Evolutionary conservation across 805 yeast species (phyloP), one percentile per base, ranked within the genome.

Genomic region (Saccharomycopsis sp.): DNA sequence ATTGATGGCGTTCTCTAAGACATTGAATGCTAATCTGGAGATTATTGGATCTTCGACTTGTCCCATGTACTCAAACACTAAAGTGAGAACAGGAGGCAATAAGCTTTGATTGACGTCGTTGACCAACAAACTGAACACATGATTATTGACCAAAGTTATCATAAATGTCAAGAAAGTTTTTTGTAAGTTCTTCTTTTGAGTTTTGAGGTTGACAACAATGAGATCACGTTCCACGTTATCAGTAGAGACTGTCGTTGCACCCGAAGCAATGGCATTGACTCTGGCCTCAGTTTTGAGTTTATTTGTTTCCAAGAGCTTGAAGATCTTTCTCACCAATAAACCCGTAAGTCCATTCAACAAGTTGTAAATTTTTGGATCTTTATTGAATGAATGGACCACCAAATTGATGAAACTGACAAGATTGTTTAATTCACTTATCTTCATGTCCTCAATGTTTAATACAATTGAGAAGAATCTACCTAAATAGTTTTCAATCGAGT

Each of bases 371-470:
- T 77, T 79, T 50, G 81, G 83, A 64, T 88, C 85, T 52, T 76
- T 76, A 66, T 83, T 81, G 72, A 86, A 90, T 63, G 78, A 81
- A 69, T 93, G 97, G 56, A 87, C 81, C 62, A 94, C 81, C 72
- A 94, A 98, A 3, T 96, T 92, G 62, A 94, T 73, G 69, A 94
- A 93, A 47, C 93, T 81, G 57, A 91, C 73, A 68, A 94, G 90
- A 67, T 91, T 97, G 44, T 80, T 78, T 68, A 93, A 74, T 69
- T 92, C 97, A 56, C 76, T 73, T 12, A 80, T 71, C 59, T 80
- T 81, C 64, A 86, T 75, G 64, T 84, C 79, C 42, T 80, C 82
- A 23, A 81, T 76, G 29, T 77, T 76, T 67, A 88, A 75, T 58
- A 89, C 74, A 22, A 85, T 77, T 1, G 89, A 81, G 59, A 94